Percentiles rank a stretch among this genome's conserved stretches.
These are phyloP conservation scores for Physcomitrium patens DNA, from an alignment of 225 moss, liverwort and hornwort genomes.

Conservation along the genomic window DNA sequence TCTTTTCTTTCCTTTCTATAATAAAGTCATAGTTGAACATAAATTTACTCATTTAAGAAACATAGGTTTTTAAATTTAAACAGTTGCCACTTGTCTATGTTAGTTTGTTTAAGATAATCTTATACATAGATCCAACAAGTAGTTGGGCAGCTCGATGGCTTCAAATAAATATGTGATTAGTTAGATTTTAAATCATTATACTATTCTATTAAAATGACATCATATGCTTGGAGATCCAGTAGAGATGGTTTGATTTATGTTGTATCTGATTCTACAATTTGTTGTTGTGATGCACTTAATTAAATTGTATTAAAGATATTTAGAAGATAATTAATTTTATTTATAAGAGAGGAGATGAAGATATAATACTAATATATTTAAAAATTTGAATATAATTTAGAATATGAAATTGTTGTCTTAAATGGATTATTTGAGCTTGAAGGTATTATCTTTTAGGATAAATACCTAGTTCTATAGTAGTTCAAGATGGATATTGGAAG, in stretches of 20 bases:
- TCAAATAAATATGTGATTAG: slow-evolving; percentile 75
- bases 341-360: too few relatives aligned
- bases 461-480: too few relatives aligned
- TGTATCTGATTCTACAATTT: slow-evolving; percentile 7
- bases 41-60: slow-evolving; percentile 1
- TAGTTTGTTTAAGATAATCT: slow-evolving; percentile 75
- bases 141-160: slow-evolving; percentile 99
- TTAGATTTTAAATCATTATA: slow-evolving; percentile 1
- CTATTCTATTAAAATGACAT: neutral
- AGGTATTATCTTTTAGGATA: too few relatives aligned
- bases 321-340: too few relatives aligned
- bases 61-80: neutral
- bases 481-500: too few relatives aligned
- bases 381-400: too few relatives aligned
- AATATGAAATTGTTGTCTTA: too few relatives aligned
- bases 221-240: neutral
- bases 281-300: too few relatives aligned
- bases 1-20: neutral
- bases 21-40: neutral
- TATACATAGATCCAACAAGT: slow-evolving; percentile 93
- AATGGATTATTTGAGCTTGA: too few relatives aligned
- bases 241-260: neutral
- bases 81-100: slow-evolving; percentile 20
- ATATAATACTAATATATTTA: too few relatives aligned
- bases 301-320: too few relatives aligned